Conservation (phyloP, 257 asterid species). For the Petunia secreta region DNA sequence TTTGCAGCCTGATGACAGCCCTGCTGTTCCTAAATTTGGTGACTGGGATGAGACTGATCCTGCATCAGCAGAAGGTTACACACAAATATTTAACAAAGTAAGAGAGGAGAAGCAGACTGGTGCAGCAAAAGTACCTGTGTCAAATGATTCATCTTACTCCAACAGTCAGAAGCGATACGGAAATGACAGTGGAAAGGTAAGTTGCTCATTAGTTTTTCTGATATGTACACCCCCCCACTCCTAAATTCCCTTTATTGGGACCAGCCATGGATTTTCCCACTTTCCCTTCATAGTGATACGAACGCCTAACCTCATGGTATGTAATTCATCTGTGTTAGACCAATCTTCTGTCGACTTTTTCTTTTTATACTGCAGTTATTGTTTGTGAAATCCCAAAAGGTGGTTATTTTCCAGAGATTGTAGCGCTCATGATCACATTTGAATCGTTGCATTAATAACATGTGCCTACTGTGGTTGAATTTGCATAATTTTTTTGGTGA, state of each 20-base stretch:
- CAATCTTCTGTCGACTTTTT: neutral
- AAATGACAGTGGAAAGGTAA: conserved; percentile 59
- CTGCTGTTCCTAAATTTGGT: conserved; percentile 82
- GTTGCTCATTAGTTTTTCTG: neutral
- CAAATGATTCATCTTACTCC: conserved; percentile 57
- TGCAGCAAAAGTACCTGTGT: conserved; percentile 71
- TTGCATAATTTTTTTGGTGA: too few relatives aligned
- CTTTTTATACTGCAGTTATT: neutral
- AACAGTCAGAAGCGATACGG: conserved; percentile 55
- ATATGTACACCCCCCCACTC: neutral
- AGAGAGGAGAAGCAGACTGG: conserved; percentile 69
- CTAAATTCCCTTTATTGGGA: neutral
- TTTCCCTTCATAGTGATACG: conserved; percentile 3
- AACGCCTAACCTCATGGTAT: neutral
- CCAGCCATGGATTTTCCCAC: neutral
- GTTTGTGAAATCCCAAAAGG: neutral
- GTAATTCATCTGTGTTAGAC: neutral
- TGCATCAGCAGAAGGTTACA: conserved; percentile 74
- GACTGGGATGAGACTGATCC: conserved; percentile 90
- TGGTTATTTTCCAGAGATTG: neutral
- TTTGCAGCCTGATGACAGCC: conserved; percentile 75
- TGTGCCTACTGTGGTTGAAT: too few relatives aligned
- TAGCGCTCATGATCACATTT: neutral
- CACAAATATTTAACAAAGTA: conserved; percentile 65
- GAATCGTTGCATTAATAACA: too few relatives aligned